Base-by-base conservation (phyloP, 495 filamentous ascomycete species). In the Tuber magnatum region DNA sequence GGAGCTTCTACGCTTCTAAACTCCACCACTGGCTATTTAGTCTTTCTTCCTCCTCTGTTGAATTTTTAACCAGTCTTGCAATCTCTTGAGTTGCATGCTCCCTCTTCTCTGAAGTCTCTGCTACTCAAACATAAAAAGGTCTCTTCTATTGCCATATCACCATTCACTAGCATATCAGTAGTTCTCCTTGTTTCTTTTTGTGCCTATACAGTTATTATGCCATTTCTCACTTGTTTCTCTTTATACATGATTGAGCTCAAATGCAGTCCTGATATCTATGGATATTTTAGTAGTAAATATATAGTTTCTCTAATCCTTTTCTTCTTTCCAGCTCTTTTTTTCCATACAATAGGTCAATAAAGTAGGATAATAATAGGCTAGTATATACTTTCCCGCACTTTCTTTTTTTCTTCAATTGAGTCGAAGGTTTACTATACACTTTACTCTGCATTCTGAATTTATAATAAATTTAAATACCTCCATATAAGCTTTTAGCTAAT, bases 381-480 rank as follows among this genome's bases (percentile, higher is more conserved):
- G 41, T 42, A 42, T 42, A 42, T 42, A 10, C 9, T 42, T 10
- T 42, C 8, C 40, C 8, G 3, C 8, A 3, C 8, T 68, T n/a
- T n/a, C 10, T 35, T n/a, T n/a, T 68, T 68, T 68, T 41, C 40
- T 8, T 8, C 12, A 42, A 5, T 42, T 42, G 7, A 42, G 8
- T 42, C 12, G 41, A 10, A 42, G 9, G 12, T 5, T 42, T 42
- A 42, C 41, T 10, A 42, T 7, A 10, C 9, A 10, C 9, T 42
- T 42, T 42, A 10, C n/a, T 10, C 12, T 42, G 9, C 9, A 42
- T 42, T 72, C 71, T 22, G 71, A 40, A 43, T 39, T 41, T 8
- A 51, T 6, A 51, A 72, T 51, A 48, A 72, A 72, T 72, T 72
- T 72, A 72, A 48, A 43, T 43, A 43, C 43, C 39, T 72, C 70